Conservation (phyloP, 192 early-diverging fungal species). For the Coemansia sp. region DNA sequence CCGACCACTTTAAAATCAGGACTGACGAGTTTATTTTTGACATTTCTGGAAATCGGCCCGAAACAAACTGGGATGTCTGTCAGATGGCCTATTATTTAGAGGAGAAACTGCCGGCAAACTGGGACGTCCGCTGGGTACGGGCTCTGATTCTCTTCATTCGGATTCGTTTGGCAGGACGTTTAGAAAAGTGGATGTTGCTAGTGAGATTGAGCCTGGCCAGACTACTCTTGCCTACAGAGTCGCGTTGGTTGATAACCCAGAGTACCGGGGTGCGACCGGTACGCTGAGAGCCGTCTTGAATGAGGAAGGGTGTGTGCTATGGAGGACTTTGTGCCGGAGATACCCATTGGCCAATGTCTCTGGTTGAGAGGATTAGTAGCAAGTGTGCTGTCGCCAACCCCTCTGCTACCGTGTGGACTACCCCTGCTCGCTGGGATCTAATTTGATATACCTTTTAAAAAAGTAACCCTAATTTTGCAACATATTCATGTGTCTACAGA, state of each 20-base stretch:
- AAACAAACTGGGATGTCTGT: background rate
- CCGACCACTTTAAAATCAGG: background rate
- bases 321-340: background rate
- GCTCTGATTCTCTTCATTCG: too few relatives aligned
- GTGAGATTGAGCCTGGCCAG: background rate
- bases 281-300: background rate
- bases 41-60: background rate
- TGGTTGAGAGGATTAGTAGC: background rate
- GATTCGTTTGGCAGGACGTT: too few relatives aligned
- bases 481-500: too few relatives aligned
- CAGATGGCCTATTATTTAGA: too few relatives aligned
- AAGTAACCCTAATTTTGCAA: too few relatives aligned
- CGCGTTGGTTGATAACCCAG: background rate
- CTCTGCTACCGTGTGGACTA: too few relatives aligned
- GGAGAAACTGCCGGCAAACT: too few relatives aligned
- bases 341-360: background rate
- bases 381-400: background rate
- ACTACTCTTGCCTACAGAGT: background rate
- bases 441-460: too few relatives aligned
- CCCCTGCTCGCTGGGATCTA: too few relatives aligned
- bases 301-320: background rate
- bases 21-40: background rate
- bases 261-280: background rate
- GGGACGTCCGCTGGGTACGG: too few relatives aligned
- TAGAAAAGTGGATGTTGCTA: background rate